Evolutionary conservation across 2,329 filamentous ascomycete genomes (phyloP).

Genomic region (Aspergillus transmontanensis): DNA sequence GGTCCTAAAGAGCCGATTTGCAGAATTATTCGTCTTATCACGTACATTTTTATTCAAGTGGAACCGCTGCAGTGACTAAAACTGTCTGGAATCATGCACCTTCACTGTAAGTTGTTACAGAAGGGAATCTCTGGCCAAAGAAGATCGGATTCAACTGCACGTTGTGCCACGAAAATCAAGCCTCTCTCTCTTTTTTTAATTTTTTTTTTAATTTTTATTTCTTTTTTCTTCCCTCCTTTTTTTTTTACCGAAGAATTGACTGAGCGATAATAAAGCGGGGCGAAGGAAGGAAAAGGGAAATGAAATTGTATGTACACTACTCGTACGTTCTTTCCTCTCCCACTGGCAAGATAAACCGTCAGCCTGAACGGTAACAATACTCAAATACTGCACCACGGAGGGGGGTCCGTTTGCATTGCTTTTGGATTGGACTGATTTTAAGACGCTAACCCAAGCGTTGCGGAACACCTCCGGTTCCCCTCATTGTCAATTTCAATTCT

Average conservation of each 20-base stretch:
- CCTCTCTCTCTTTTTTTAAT: too few species aligned
- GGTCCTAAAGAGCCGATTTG: conserved; percentile 3
- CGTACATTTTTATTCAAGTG: conserved; percentile 1
- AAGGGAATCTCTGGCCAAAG: background rate
- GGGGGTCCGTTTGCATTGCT: background rate
- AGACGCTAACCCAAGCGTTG: conserved; percentile 3
- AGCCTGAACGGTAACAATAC: conserved; percentile 1
- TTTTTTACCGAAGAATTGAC: background rate
- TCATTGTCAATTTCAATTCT: background rate
- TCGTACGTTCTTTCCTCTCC: background rate
- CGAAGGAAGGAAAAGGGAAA: background rate
- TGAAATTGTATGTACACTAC: background rate
- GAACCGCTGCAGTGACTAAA: background rate
- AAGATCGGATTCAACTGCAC: background rate
- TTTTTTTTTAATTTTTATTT: background rate
- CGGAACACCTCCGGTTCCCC: conserved; percentile 10
- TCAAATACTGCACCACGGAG: background rate
- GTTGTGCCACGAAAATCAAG: background rate
- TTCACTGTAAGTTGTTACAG: background rate
- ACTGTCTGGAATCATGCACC: conserved; percentile 1
- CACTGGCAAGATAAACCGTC: background rate
- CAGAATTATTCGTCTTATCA: background rate
- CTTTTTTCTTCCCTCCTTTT: too few species aligned
- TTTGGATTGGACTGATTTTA: conserved; percentile 5
- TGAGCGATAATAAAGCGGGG: background rate